Conservation (phyloP, 768 basidiomycete species). For the Lyophyllum semitale region DNA sequence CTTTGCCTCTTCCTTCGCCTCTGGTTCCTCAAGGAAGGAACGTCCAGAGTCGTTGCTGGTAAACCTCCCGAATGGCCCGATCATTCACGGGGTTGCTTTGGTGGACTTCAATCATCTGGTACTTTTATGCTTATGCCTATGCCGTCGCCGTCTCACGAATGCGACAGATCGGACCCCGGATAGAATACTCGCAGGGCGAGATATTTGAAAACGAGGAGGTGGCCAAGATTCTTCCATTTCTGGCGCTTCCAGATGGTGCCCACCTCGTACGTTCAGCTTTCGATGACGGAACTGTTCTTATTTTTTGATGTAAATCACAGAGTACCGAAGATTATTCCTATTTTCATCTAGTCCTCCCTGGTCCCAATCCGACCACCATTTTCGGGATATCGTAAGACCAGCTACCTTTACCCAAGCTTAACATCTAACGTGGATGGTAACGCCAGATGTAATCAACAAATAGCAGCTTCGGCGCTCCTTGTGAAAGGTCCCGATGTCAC, state of each 20-base stretch:
- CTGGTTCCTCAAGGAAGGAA: conserved; percentile 66
- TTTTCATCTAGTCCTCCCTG: conserved; percentile 84
- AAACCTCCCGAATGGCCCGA: conserved; percentile 55
- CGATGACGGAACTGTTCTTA: conserved; percentile 5
- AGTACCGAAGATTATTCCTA: conserved; percentile 95
- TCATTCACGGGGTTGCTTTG: conserved; percentile 86
- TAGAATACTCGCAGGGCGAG: conserved; percentile 81
- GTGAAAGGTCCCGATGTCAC: conserved; percentile 87
- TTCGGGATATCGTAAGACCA: conserved; percentile 91
- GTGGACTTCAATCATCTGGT: conserved; percentile 96
- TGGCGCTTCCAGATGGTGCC: conserved; percentile 96
- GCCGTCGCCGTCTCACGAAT: conserved; percentile 9
- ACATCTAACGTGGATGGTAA: neutral
- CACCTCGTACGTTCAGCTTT: conserved; percentile 67
- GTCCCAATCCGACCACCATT: conserved; percentile 73
- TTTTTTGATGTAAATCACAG: conserved; percentile 35
- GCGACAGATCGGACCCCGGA: conserved; percentile 84
- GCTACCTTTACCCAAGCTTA: neutral
- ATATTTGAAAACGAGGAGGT: conserved; percentile 88
- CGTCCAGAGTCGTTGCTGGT: conserved; percentile 79
- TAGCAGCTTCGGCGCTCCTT: conserved; percentile 74
- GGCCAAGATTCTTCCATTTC: conserved; percentile 84
- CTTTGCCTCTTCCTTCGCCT: conserved; percentile 63
- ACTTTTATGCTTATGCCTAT: conserved; percentile 22
- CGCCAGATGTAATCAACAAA: conserved; percentile 90